Evolutionary conservation across 768 basidiomycete species (phyloP), one percentile per base, ranked within the genome.

Genomic region (Hypsizygus marmoreus): DNA sequence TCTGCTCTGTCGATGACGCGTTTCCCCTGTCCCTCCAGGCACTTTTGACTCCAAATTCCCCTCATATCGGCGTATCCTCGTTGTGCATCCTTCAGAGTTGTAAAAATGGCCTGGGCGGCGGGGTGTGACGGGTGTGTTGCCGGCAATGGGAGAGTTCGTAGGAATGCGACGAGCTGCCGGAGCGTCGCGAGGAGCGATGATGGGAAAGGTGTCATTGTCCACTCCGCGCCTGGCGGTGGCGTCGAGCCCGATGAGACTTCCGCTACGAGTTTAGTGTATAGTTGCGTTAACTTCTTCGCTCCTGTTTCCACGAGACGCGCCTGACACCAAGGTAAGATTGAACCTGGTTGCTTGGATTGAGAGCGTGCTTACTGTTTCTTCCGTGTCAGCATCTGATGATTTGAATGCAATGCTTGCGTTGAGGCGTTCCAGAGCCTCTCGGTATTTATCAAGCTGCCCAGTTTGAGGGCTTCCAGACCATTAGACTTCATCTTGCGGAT

Each of bases 181-280:
- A 92, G 72, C 2, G 74, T 74, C 7, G 68, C 62, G 12, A 82
- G 70, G 7, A 86, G 62, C 4, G 72, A 67, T 0, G 76, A 66
- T 0, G 83, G 79, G 59, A 87, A 85, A 0, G 79, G 76, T 5
- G 71, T 65, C 31, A 75, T 71, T 19, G 73, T 66, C 38, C 80
- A 79, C 22, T 84, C 79, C 0, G 81, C 62, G 12, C 81, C 81
- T 11, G 83, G 77, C 29, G 75, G 71, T 0, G 81, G 82, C 4
- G 84, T 81, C n/a, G 76, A 72, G 22, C 88, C 88, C 3, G 88
- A 86, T 1, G 88, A 91, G 19, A 81, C 86, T 66, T 91, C 89
- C 2, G 91, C 90, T n/a, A 91, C 87, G 24, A 88, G 74, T 56
- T 88, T 90, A n/a, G 88, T 93, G 59, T 86, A 92, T 10, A 91